Evolutionary conservation across 2,329 filamentous ascomycete genomes (phyloP), one percentile per base, ranked within the genome.

Genomic region (Fusarium avenaceum): DNA sequence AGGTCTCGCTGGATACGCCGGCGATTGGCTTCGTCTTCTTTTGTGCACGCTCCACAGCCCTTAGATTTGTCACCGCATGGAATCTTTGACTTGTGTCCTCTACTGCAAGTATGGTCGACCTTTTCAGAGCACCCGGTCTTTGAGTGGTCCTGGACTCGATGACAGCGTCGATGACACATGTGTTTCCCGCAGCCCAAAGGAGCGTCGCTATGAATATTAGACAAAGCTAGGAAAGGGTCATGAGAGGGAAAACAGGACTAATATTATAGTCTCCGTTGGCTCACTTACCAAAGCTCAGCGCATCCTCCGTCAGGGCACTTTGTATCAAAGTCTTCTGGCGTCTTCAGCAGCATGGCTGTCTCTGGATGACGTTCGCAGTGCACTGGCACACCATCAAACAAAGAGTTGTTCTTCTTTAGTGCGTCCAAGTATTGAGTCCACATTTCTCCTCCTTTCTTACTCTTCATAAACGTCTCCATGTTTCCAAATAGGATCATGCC

Each of bases 291-390:
- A 20, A 81, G 81, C 48, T 87, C 80, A 0, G 79, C 79, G 65
- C 91, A 94, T 0, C 92, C 92, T 6, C 92, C 91, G 72, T 94
- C 90, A 0, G 91, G 91, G 39, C 86, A 90, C 19, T 85, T 76
- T 0, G 63, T 74, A 4, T 88, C 85, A 71, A 94, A 94, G 42
- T 92, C 87, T 0, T 83, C 74, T 0, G 85, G 82, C 0, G 74
- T 75, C 3, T 75, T 76, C 0, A 93, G 69, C 0, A 88, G 35
- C 1, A 81, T 79, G 0, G 65, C 80, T 19, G 74, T 82, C 0
- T 85, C 76, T 0, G 85, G 85, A 69, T 92, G 90, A 19, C 83
- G 82, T 61, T 89, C 83, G 59, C 90, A 92, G 9, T 79, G 76
- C 0, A 91, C 81, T 0, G 87, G 87, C 0, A 92, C 76, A 0